phyloP scores from a whole-genome alignment of 805 yeast genomes.

The Kodamaea laetipori region DNA sequence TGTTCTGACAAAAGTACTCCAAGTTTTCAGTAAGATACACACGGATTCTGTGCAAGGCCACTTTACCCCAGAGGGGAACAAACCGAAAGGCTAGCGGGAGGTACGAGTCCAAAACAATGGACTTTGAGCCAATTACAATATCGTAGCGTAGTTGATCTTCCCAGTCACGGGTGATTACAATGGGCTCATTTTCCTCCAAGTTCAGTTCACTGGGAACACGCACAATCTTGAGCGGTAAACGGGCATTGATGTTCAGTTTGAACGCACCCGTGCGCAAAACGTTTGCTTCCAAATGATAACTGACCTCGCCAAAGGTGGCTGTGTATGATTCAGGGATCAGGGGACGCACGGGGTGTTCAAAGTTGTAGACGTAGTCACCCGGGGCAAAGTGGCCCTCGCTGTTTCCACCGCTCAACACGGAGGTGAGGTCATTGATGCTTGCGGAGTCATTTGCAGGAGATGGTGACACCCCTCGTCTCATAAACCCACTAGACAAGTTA shows the following conservation, averaged over 20 bases:
- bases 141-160: slow-evolving; percentile 89
- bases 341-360: slow-evolving; percentile 84
- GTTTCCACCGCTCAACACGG: slow-evolving; percentile 6
- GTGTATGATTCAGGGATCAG: slow-evolving; percentile 77
- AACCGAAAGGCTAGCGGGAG: slow-evolving; percentile 83
- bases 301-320: slow-evolving; percentile 80
- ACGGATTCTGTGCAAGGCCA: slow-evolving; percentile 81
- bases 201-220: slow-evolving; percentile 78
- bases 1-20: slow-evolving; percentile 85
- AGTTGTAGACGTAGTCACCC: slow-evolving; percentile 90
- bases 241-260: slow-evolving; percentile 70
- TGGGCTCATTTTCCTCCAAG: slow-evolving; percentile 90
- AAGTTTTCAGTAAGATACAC: slow-evolving; percentile 84
- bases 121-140: slow-evolving; percentile 86
- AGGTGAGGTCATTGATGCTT: slow-evolving; percentile 18
- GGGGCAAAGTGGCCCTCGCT: slow-evolving; percentile 56
- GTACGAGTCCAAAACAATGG: slow-evolving; percentile 78
- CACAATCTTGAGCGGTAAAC: slow-evolving; percentile 63
- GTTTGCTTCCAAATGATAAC: slow-evolving; percentile 66
- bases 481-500: slow-evolving; percentile 29
- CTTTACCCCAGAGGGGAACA: slow-evolving; percentile 79
- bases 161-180: slow-evolving; percentile 89
- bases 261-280: slow-evolving; percentile 84
- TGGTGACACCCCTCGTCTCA: slow-evolving; percentile 34
- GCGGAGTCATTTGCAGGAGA: slow-evolving; percentile 25